Base-by-base conservation (phyloP, 2,329 filamentous ascomycete genomes). In the Ceratocystis albifundus region DNA sequence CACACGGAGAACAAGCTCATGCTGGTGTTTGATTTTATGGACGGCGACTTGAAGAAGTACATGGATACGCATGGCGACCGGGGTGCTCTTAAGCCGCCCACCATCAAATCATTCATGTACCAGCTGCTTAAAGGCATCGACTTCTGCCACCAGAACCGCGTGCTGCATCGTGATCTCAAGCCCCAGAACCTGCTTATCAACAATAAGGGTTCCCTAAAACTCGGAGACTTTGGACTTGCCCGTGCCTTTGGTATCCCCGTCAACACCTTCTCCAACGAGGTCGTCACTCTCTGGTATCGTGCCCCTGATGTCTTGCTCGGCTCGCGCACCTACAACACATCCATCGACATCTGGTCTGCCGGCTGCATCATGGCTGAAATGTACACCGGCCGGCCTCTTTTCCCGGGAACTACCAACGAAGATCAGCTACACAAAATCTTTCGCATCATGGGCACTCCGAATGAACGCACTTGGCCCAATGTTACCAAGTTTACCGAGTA, bases 291-390 rank as follows among this genome's bases (percentile, higher is more conserved):
- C 20, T 97, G 93, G 93, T 99, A 99, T 76, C 89, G 94, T 55
- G 94, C 94, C 0, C 94, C 94, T 0, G 94, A 99, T 72, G 94
- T 99, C 61, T 83, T 99, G 64, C 83, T 99, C 59, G 94, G 94
- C 64, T 94, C 89, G 72, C 82, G 94, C 70, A 97, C 94, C 25
- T 99, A 99, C 79, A 99, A 96, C 77, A 99, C 94, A n/a, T 96
- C 90, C 77, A 97, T 99, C 75, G 94, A 99, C 73, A 97, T 99
- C 74, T 99, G 94, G 94, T 96, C 90, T 5, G 94, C 94, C 5
- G 94, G 94, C 66, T 99, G 94, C 76, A 99, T 99, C 80, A 97
- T 99, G 94, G 94, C 94, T 8, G 94, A 99, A 77, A 96, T 99
- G 91, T 97, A 95, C 76, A 96, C 93, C 0, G 94, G 94, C 3